Evolutionary conservation across 2,329 filamentous ascomycete genomes (phyloP).

Genomic region (Trichoderma hamatum): DNA sequence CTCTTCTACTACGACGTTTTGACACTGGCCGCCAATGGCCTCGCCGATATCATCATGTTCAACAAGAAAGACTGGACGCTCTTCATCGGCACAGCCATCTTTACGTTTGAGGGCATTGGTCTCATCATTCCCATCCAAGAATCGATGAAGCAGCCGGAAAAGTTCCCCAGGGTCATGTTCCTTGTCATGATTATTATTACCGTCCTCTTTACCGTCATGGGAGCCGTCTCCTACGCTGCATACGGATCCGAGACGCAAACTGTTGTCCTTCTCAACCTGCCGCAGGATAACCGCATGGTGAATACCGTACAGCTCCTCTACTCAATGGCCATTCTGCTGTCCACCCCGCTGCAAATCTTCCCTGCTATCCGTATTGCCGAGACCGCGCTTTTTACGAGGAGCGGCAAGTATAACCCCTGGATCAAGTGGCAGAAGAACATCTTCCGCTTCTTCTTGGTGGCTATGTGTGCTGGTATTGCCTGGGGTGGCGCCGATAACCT

Average conservation of each 20-base stretch:
- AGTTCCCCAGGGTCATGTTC: slow-evolving; percentile 87
- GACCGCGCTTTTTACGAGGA: slow-evolving; percentile 89
- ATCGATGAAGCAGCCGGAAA: slow-evolving; percentile 87
- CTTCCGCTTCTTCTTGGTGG: slow-evolving; percentile 91
- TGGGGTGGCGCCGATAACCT: slow-evolving; percentile 92
- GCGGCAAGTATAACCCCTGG: slow-evolving; percentile 95
- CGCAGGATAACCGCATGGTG: slow-evolving; percentile 92
- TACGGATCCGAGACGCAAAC: slow-evolving; percentile 96
- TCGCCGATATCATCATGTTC: slow-evolving; percentile 87
- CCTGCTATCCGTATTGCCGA: slow-evolving; percentile 96
- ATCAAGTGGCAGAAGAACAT: slow-evolving; percentile 99
- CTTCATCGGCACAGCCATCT: slow-evolving; percentile 98
- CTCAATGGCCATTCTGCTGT: slow-evolving; percentile 94
- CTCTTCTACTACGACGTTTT: slow-evolving; percentile 94
- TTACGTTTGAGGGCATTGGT: slow-evolving; percentile 97
- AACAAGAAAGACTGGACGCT: slow-evolving; percentile 92
- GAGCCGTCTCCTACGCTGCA: slow-evolving; percentile 91
- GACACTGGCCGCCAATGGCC: slow-evolving; percentile 74
- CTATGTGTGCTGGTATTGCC: slow-evolving; percentile 81
- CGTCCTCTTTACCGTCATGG: slow-evolving; percentile 85
- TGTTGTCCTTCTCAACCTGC: slow-evolving; percentile 92
- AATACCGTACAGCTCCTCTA: slow-evolving; percentile 97
- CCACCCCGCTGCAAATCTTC: slow-evolving; percentile 95
- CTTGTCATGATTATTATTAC: slow-evolving; percentile 96
- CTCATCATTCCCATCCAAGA: slow-evolving; percentile 98